Evolutionary conservation across 805 yeast species (phyloP).

Genomic region (Metschnikowia picachoensis): DNA sequence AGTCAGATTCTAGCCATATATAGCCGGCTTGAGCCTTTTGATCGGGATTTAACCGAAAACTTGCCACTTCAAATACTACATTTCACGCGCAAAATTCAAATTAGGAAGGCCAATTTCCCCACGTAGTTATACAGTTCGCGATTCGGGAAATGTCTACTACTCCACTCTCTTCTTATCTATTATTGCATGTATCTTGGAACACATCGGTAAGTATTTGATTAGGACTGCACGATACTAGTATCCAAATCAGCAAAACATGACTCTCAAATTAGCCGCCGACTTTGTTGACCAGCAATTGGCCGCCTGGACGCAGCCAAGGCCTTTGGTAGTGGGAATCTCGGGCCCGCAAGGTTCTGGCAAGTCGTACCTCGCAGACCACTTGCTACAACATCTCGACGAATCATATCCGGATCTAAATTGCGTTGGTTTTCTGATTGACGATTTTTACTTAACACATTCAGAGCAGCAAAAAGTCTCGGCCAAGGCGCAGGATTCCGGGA

Average conservation of each 20-base stretch:
- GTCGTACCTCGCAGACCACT: conserved; percentile 47
- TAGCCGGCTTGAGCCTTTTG: no score
- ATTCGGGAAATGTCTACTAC: no score
- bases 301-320: conserved; percentile 17
- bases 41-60: no score
- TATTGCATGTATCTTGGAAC: no score
- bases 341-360: conserved; percentile 86
- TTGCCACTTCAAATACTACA: no score
- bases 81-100: no score
- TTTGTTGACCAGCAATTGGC: conserved; percentile 10
- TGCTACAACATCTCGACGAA: conserved; percentile 31
- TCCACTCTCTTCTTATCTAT: no score
- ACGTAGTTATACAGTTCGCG: no score
- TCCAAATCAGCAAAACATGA: neutral
- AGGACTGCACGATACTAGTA: no score
- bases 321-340: conserved; percentile 53
- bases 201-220: no score
- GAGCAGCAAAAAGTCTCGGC: conserved; percentile 51
- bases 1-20: no score
- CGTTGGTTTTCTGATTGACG: conserved; percentile 73
- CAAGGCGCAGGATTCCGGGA: conserved; percentile 25
- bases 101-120: no score
- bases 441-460: conserved; percentile 66
- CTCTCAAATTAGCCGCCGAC: conserved; percentile 6
- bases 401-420: conserved; percentile 36